These are phyloP conservation scores for Phaeophleospora eucalypticola DNA, from an alignment of 2,329 filamentous ascomycete genomes.

Conservation along the genomic window DNA sequence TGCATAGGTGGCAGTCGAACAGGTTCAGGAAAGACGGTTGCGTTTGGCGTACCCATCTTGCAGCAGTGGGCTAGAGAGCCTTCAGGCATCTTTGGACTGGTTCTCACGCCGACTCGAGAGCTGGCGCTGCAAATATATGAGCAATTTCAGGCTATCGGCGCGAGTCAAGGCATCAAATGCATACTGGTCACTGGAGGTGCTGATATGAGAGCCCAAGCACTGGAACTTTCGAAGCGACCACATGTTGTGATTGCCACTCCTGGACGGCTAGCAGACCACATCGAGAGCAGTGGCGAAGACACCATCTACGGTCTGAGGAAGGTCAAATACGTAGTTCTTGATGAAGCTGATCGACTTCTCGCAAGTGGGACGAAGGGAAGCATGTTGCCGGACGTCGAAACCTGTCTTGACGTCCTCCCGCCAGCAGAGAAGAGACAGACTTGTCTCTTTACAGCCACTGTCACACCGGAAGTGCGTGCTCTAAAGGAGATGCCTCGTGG, in stretches of 20 bases:
- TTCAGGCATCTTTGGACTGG: constrained; percentile 80
- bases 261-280: constrained; percentile 87
- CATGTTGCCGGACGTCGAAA: constrained; percentile 92
- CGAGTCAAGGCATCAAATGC: constrained; percentile 80
- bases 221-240: constrained; percentile 73
- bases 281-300: constrained; percentile 84
- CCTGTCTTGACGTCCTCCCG: constrained; percentile 78
- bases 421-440: constrained; percentile 78
- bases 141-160: constrained; percentile 88
- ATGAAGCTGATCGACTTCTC: constrained; percentile 90
- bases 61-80: constrained; percentile 93
- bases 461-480: constrained; percentile 86
- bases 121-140: constrained; percentile 94
- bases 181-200: constrained; percentile 87
- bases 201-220: constrained; percentile 88
- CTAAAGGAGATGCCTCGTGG: constrained; percentile 63
- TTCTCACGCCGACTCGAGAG: constrained; percentile 87
- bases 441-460: constrained; percentile 89
- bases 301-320: constrained; percentile 77
- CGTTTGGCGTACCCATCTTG: constrained; percentile 89
- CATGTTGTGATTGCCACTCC: constrained; percentile 95
- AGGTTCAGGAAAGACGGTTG: constrained; percentile 94
- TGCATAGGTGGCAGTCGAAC: constrained; percentile 94
- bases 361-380: constrained; percentile 65
- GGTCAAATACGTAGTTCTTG: constrained; percentile 81